Conservation (phyloP, 2,329 filamentous ascomycete species). For the Venturia effusa region DNA sequence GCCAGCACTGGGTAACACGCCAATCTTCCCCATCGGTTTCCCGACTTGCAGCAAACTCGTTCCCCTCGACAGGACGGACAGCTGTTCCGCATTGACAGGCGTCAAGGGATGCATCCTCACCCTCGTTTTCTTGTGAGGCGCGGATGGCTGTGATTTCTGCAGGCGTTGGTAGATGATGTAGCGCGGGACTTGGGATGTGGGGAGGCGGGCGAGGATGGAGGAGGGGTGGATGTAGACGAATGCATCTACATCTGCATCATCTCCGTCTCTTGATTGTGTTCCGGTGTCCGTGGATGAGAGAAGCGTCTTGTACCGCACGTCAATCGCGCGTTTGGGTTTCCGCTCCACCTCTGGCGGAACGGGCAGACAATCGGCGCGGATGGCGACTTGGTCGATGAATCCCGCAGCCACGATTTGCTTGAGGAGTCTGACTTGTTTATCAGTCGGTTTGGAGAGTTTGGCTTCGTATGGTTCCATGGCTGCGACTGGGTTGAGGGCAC, state of each 20-base stretch:
- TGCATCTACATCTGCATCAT: slow-evolving; percentile 39
- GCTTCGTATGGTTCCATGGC: slow-evolving; percentile 29
- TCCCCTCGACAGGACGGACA: slow-evolving; percentile 69
- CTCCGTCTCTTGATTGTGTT: slow-evolving; percentile 20
- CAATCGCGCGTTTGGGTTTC: slow-evolving; percentile 74
- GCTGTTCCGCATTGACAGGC: slow-evolving; percentile 61
- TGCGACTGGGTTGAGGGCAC: slow-evolving; percentile 53
- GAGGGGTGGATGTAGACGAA: slow-evolving; percentile 82
- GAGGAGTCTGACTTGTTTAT: slow-evolving; percentile 60
- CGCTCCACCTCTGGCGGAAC: slow-evolving; percentile 54
- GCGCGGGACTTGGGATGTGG: slow-evolving; percentile 62
- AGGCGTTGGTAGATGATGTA: slow-evolving; percentile 84
- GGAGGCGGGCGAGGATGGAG: slow-evolving; percentile 64
- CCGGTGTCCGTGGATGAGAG: slow-evolving; percentile 43
- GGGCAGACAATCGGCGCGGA: slow-evolving; percentile 78
- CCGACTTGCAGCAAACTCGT: slow-evolving; percentile 51
- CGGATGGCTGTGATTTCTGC: slow-evolving; percentile 52
- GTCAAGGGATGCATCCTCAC: slow-evolving; percentile 85
- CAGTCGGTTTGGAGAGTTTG: slow-evolving; percentile 44
- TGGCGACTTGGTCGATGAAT: slow-evolving; percentile 89
- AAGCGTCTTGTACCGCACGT: slow-evolving; percentile 83
- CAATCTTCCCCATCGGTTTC: slow-evolving; percentile 11
- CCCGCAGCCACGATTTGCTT: slow-evolving; percentile 88
- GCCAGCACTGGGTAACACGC: slow-evolving; percentile 25
- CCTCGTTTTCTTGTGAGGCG: slow-evolving; percentile 31